A percentile compares a stretch with the other conserved stretches of the same genome.
These are phyloP conservation scores for Collybia sp. DNA, from an alignment of 768 basidiomycete species.

Conservation along the genomic window DNA sequence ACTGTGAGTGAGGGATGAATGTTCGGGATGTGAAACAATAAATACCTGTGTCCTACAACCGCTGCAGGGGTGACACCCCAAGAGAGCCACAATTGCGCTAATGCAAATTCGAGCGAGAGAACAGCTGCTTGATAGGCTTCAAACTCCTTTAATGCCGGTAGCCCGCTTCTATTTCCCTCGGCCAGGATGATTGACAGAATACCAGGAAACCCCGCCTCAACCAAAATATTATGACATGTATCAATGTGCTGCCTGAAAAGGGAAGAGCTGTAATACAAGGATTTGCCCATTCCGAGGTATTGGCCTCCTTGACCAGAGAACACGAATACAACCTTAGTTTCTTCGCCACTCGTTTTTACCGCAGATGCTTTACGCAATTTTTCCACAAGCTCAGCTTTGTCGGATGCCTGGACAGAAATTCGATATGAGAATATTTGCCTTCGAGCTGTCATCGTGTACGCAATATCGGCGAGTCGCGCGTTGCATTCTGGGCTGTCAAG, in stretches of 20 bases:
- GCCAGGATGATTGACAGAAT: constrained; percentile 36
- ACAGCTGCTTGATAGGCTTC: constrained; percentile 49
- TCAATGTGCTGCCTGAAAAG: constrained; percentile 51
- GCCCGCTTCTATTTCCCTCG: constrained; percentile 9
- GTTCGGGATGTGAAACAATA: constrained; percentile 1
- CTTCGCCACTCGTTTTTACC: constrained; percentile 19
- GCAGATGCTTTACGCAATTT: constrained; percentile 33
- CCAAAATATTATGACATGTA: constrained; percentile 50
- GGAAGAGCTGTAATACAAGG: constrained; percentile 44
- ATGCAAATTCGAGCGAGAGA: constrained; percentile 58
- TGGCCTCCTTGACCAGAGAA: constrained; percentile 76
- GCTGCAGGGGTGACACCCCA: constrained; percentile 64
- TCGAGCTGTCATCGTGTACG: constrained; percentile 67
- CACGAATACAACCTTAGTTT: constrained; percentile 48
- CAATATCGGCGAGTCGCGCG: constrained; percentile 41
- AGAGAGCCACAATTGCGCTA: constrained; percentile 59
- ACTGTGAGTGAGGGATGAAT: no score
- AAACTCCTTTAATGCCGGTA: constrained; percentile 28
- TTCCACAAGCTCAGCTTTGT: constrained; percentile 39
- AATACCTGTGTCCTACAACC: constrained; percentile 71
- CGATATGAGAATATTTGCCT: constrained; percentile 52
- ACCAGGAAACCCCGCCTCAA: constrained; percentile 44
- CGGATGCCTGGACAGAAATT: constrained; percentile 40
- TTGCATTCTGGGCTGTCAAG: constrained; percentile 27
- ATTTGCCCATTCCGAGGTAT: constrained; percentile 57